Evolutionary conservation across 345 rosid species (phyloP), one percentile per base, ranked within the genome.

Genomic region (Eucalyptus cloeziana): DNA sequence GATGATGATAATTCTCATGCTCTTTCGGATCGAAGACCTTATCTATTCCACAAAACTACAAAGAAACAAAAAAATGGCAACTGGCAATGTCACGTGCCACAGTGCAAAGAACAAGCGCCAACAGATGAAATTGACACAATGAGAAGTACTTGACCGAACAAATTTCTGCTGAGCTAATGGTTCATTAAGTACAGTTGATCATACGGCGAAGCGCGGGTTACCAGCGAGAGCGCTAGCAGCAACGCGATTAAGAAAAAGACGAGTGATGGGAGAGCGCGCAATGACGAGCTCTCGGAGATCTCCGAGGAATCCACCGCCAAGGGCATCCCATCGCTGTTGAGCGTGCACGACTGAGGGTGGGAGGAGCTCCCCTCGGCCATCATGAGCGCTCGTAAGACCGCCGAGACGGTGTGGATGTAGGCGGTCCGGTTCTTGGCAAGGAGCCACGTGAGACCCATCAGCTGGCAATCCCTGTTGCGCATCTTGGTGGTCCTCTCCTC

Each of bases 401-500:
- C 93, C 21, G 99, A 93, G 76, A 96, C 97, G 1, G 99, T 96
- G 86, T 92, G 95, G 88, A 97, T 94, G 93, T 97, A 97, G 56
- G 99, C 95, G 0, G 96, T 87, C 37, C 95, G 96, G 85, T 96
- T 94, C 92, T 94, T 96, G 52, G 97, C 95, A 12, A 97, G 96
- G 50, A 97, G 99, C 99, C 99, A 97, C 67, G 99, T 96, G 64
- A 97, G 95, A 71, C 98, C 99, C 99, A 97, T 97, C 76, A 96
- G 92, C 85, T 94, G 95, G 93, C 99, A 97, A 89, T 97, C 98
- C 92, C 95, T 96, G 93, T 94, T 92, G 88, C 92, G 98, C 96
- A 97, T 96, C 93, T 92, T 96, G 88, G 95, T 88, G 80, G 97
- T 94, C 94, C 99, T 95, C 50, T 92, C 95, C 43, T 91, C 96